These are phyloP conservation scores for Exophiala sp. DNA, from an alignment of 2,329 filamentous ascomycete genomes.

Conservation along the genomic window DNA sequence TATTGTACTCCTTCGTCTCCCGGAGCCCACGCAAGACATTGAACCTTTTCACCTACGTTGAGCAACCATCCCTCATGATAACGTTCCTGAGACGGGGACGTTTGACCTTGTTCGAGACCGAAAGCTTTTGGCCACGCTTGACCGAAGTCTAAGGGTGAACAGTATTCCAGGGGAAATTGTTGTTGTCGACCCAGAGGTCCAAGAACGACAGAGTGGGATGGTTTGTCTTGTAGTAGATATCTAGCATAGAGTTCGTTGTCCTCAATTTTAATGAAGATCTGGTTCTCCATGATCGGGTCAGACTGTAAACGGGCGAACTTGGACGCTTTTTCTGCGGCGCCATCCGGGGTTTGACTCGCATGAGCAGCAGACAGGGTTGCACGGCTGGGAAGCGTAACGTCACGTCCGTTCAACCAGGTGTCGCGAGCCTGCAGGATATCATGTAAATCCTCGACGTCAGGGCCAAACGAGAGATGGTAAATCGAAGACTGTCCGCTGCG, in stretches of 20 bases:
- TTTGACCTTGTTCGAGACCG: neutral
- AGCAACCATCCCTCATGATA: constrained; percentile 52
- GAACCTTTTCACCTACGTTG: constrained; percentile 53
- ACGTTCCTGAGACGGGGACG: neutral
- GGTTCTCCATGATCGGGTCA: neutral
- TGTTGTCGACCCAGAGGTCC: constrained; percentile 48
- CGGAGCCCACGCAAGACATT: constrained; percentile 49
- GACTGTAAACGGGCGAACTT: neutral
- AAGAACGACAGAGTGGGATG: constrained; percentile 47
- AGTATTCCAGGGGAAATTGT: constrained; percentile 40
- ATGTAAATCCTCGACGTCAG: constrained; percentile 47
- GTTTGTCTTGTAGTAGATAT: constrained; percentile 22
- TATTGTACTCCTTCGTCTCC: constrained; percentile 51
- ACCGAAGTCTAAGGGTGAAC: constrained; percentile 44
- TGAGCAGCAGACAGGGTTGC: constrained; percentile 29
- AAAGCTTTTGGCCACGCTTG: constrained; percentile 40
- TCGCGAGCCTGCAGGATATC: constrained; percentile 48
- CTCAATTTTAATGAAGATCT: constrained; percentile 1
- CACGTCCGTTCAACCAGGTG: constrained; percentile 45
- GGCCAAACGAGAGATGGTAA: constrained; percentile 51
- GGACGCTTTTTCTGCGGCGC: neutral
- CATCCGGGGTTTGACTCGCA: neutral
- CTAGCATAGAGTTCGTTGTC: constrained; percentile 5
- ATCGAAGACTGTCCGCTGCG: constrained; percentile 44
- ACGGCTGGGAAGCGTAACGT: constrained; percentile 52